Percentiles rank a stretch among this genome's conserved stretches.
phyloP scores from a whole-genome alignment of 805 yeast genomes.

The Yarrowia bubula region DNA sequence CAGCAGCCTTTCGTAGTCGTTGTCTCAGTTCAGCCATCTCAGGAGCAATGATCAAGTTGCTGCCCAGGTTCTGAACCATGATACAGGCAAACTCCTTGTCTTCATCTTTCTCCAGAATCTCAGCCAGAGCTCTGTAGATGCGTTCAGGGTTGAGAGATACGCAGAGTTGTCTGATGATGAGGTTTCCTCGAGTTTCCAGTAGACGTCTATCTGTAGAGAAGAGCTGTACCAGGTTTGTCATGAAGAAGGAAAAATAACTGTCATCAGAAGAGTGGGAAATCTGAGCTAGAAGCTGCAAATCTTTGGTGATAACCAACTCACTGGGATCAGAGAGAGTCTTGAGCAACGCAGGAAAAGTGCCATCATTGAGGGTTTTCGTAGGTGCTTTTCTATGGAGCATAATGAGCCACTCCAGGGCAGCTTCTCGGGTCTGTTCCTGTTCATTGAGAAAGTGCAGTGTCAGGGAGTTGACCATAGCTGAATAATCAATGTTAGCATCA shows the following conservation, averaged over 20 bases:
- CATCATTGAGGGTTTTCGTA: slow-evolving; percentile 51
- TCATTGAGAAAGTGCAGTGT: slow-evolving; percentile 70
- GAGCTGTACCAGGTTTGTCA: slow-evolving; percentile 64
- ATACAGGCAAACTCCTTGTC: slow-evolving; percentile 71
- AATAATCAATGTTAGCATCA: slow-evolving; percentile 45
- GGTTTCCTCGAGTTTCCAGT: slow-evolving; percentile 71
- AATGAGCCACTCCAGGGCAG: slow-evolving; percentile 86
- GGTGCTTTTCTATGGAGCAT: slow-evolving; percentile 74
- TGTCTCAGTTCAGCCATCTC: slow-evolving; percentile 71
- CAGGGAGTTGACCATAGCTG: slow-evolving; percentile 65
- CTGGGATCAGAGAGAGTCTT: slow-evolving; percentile 72
- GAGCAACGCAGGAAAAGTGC: slow-evolving; percentile 72
- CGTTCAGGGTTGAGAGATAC: slow-evolving; percentile 76
- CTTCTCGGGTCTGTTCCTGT: slow-evolving; percentile 76
- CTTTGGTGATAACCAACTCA: slow-evolving; percentile 73
- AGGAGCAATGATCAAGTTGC: slow-evolving; percentile 79
- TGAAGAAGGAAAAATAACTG: slow-evolving; percentile 69
- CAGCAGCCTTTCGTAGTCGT: slow-evolving; percentile 50
- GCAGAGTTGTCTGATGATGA: slow-evolving; percentile 80
- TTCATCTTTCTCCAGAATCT: slow-evolving; percentile 59
- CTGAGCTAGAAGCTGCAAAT: slow-evolving; percentile 67
- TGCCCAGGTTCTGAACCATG: slow-evolving; percentile 83
- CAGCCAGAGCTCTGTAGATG: slow-evolving; percentile 76
- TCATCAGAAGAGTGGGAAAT: slow-evolving; percentile 72
- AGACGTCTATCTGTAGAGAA: slow-evolving; percentile 68